Base-by-base conservation (phyloP, 345 rosid genomes). In the Sisymbrium altissimum region DNA sequence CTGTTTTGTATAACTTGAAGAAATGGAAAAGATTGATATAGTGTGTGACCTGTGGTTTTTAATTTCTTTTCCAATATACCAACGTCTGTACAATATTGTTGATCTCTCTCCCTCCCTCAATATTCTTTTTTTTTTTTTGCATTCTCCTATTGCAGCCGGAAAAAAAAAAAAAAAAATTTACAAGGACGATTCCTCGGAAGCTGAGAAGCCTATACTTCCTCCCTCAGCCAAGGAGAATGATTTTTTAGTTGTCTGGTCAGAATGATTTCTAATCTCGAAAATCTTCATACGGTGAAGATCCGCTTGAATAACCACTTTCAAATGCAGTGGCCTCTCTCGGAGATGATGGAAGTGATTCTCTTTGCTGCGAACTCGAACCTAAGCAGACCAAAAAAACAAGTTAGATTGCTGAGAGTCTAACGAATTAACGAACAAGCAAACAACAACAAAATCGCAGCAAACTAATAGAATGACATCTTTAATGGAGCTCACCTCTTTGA, bases 221-320 rank as follows among this genome's bases (percentile, higher is more conserved):
- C 74, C 43, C 55, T 59, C 66, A 58, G 74, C 66, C 46, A 58
- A 32, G 39, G 75, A 71, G 57, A 71, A 68, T 39, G 32, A 12
- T 39, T 32, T 15, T 27, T 13, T 6, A 39, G 25, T 23, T 40
- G 40, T 44, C 15, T 32, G n/a, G 35, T 59, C 30, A 62, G 36
- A 27, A 43, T 44, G 65, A 13, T 4, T 12, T 58, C n/a, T 81
- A 82, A 36, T 90, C 97, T 0, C 81, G 85, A 55, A 82, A 83
- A 82, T 95, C 99, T 81, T 92, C 97, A 11, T 81, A 92, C 13
- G 97, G 88, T 5, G 96, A 86, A 49, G 96, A 86, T 43, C 85
- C 94, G 45, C 94, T 78, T 12, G 97, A 94, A 40, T 87, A 85
- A 68, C 92, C 98, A 48, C 89, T 86, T 82, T 82, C 93, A 44